Conservation (phyloP, 1,284 basidiomycete species). For the Inonotus obliquus region DNA sequence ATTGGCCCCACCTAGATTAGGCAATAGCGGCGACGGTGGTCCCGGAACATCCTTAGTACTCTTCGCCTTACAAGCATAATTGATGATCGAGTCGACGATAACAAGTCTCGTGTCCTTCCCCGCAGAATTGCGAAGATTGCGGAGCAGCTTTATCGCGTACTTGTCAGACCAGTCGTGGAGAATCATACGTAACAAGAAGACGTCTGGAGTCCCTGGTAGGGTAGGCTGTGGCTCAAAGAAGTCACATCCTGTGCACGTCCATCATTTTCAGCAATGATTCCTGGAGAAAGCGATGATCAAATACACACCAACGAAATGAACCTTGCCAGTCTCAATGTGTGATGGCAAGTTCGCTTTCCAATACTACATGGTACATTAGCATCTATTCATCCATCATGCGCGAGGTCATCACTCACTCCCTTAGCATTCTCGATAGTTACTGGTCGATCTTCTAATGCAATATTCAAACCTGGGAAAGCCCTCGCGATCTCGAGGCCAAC, state of each 20-base stretch:
- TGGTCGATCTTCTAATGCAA: constrained; percentile 22
- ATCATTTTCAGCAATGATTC: no score
- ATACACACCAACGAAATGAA: constrained; percentile 2
- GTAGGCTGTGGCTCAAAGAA: constrained; percentile 14
- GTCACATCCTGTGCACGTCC: not conserved
- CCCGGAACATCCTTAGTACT: not conserved
- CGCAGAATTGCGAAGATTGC: constrained; percentile 25
- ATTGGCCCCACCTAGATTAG: constrained; percentile 18
- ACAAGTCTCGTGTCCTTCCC: constrained; percentile 22
- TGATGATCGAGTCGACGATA: constrained; percentile 22
- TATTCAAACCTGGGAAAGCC: constrained; percentile 11
- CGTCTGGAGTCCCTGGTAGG: constrained; percentile 17
- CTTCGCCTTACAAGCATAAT: constrained; percentile 18
- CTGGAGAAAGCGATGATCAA: not conserved
- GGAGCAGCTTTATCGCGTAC: constrained; percentile 24
- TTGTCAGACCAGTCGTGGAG: constrained; percentile 28
- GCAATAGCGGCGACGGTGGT: constrained; percentile 16
- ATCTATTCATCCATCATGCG: not conserved
- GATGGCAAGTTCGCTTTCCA: constrained; percentile 5
- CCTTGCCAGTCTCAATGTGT: not conserved
- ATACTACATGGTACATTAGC: not conserved
- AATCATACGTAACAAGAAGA: constrained; percentile 26
- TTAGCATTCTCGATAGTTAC: constrained; percentile 12
- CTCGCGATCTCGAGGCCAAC: constrained; percentile 18
- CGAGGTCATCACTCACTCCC: not conserved